These are phyloP conservation scores for Corylus americana DNA, from an alignment of 306 rosid species.

Conservation along the genomic window DNA sequence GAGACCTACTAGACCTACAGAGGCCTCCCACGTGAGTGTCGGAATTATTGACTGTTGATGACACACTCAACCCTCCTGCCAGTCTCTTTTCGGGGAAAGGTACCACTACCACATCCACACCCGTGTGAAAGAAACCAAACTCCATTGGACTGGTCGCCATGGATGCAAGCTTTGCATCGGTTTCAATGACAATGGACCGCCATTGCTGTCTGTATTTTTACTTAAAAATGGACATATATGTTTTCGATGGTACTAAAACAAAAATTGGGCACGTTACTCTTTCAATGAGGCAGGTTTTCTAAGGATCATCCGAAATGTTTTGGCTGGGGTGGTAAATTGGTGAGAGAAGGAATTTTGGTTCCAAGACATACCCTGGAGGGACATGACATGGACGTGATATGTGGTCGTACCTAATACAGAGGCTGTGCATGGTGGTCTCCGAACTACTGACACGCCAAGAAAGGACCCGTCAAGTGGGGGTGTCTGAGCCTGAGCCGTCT, in stretches of 20 bases:
- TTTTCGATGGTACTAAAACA: too few species aligned
- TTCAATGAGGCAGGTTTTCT: too few species aligned
- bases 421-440: conserved; percentile 38
- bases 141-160: conserved; percentile 31
- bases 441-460: conserved; percentile 42
- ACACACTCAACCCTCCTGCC: conserved; percentile 15
- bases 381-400: not conserved
- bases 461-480: conserved; percentile 41
- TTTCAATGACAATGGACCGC: not conserved
- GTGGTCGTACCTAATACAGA: not conserved
- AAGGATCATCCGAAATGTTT: too few species aligned
- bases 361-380: not conserved
- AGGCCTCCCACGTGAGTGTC: conserved; percentile 33
- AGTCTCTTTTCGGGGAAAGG: conserved; percentile 51
- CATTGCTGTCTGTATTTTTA: too few species aligned
- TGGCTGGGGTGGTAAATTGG: too few species aligned
- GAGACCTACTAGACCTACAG: not conserved
- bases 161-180: conserved; percentile 19
- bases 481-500: conserved; percentile 19
- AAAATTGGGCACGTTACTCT: too few species aligned
- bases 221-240: too few species aligned
- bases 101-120: conserved; percentile 7
- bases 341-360: too few species aligned
- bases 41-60: conserved; percentile 44
- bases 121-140: not conserved